Percentiles rank a stretch among this genome's conserved stretches.
phyloP scores from a whole-genome alignment of 129 eudicot genomes.

The Artemisia argyi region DNA sequence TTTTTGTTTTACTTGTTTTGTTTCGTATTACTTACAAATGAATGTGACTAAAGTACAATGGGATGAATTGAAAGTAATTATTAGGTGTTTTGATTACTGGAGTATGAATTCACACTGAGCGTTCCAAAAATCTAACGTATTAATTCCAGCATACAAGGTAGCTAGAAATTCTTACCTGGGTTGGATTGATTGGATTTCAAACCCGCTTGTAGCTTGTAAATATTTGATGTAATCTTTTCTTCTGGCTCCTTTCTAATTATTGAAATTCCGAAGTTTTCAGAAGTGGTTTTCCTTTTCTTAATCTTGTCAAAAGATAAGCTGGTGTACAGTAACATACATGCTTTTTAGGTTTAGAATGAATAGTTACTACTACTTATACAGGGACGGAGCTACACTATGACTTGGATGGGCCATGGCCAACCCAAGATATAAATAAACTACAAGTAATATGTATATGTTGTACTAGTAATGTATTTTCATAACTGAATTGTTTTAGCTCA shows the following conservation, averaged over 20 bases:
- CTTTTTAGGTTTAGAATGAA: slow-evolving; percentile 9
- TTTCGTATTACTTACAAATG: slow-evolving; percentile 2
- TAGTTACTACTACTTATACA: slow-evolving; percentile 3
- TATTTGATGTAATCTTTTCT: no score
- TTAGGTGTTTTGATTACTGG: slow-evolving; percentile 9
- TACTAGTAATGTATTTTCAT: no score
- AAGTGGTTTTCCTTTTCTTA: background rate
- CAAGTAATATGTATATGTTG: no score
- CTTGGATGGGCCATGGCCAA: no score
- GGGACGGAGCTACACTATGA: no score
- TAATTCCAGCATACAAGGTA: background rate
- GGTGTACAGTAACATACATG: slow-evolving; percentile 14
- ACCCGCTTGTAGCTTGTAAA: no score
- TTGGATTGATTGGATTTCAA: no score
- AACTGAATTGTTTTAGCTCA: no score
- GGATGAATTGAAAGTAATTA: background rate
- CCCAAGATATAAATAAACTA: no score
- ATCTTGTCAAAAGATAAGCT: slow-evolving; percentile 4
- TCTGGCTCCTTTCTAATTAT: no score
- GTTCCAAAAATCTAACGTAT: background rate
- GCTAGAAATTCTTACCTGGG: background rate
- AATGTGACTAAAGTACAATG: background rate
- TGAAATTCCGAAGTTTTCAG: background rate
- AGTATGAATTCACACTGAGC: background rate
- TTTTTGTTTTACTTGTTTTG: background rate